Conservation (phyloP, 2,329 filamentous ascomycete species). For the Westerdykella sp. region DNA sequence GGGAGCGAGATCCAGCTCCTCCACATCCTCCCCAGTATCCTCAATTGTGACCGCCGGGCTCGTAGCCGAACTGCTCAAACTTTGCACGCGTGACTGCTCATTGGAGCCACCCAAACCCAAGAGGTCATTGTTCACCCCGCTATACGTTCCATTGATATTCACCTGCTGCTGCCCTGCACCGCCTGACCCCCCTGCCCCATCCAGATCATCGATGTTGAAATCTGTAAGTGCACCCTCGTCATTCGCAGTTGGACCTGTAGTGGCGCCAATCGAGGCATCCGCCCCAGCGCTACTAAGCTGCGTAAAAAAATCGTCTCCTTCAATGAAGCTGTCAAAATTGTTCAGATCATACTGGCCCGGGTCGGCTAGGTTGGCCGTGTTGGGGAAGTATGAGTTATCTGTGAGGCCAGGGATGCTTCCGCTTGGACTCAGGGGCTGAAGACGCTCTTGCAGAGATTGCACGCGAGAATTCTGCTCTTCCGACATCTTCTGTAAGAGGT, state of each 20-base stretch:
- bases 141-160: background rate
- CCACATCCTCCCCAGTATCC: constrained; percentile 29
- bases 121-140: background rate
- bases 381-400: constrained; percentile 32
- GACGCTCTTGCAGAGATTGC: constrained; percentile 63
- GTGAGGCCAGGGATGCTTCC: constrained; percentile 67
- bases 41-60: constrained; percentile 35
- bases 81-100: constrained; percentile 34
- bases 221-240: constrained; percentile 16
- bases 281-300: constrained; percentile 1
- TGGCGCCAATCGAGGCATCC: constrained; percentile 1
- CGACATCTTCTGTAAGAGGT: constrained; percentile 71
- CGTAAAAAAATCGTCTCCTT: constrained; percentile 51
- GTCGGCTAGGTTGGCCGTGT: constrained; percentile 28
- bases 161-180: background rate
- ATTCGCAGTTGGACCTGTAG: constrained; percentile 8
- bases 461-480: constrained; percentile 72
- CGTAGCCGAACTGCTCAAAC: constrained; percentile 36
- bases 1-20: constrained; percentile 13
- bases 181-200: background rate
- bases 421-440: constrained; percentile 74
- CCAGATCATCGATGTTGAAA: constrained; percentile 10
- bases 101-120: constrained; percentile 2
- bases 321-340: constrained; percentile 54
- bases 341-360: constrained; percentile 37